These are phyloP conservation scores for Stachybotrys chartarum DNA, from an alignment of 2,329 filamentous ascomycete genomes.

Conservation along the genomic window DNA sequence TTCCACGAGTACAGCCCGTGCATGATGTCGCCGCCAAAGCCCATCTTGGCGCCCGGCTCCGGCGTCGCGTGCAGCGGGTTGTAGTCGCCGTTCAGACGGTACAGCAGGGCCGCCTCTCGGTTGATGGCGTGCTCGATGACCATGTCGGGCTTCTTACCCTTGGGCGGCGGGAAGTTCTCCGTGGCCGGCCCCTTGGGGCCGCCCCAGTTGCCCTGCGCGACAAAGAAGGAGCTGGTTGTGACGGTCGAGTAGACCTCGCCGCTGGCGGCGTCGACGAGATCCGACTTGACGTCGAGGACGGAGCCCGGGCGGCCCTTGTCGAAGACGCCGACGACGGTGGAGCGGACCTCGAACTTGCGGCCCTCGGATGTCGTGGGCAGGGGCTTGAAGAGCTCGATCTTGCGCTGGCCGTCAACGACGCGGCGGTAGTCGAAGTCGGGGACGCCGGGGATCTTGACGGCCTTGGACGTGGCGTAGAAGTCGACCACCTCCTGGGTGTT, in stretches of 20 bases:
- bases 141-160: conserved; percentile 66
- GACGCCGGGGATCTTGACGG: conserved; percentile 63
- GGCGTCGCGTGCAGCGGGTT: conserved; percentile 87
- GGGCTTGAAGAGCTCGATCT: conserved; percentile 68
- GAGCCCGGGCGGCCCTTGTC: conserved; percentile 82
- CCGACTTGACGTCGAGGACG: conserved; percentile 72
- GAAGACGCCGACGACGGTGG: conserved; percentile 76
- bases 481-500: conserved; percentile 70
- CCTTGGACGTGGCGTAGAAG: conserved; percentile 68
- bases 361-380: conserved; percentile 67
- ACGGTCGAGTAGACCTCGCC: conserved; percentile 67
- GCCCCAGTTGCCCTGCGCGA: conserved; percentile 76
- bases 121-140: conserved; percentile 65
- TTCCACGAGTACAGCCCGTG: conserved; percentile 90
- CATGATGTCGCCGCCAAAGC: conserved; percentile 82
- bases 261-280: conserved; percentile 62
- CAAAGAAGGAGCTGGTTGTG: conserved; percentile 67
- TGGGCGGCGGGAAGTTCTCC: conserved; percentile 69
- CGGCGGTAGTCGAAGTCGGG: conserved; percentile 69
- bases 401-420: conserved; percentile 78
- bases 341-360: conserved; percentile 66
- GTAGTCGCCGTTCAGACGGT: conserved; percentile 87
- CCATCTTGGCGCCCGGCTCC: conserved; percentile 81
- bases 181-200: conserved; percentile 84
- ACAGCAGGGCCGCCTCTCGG: conserved; percentile 65